A percentile compares a stretch with the other conserved stretches of the same genome.
Conservation (phyloP, 805 yeast species). For the Lipomyces orientalis region DNA sequence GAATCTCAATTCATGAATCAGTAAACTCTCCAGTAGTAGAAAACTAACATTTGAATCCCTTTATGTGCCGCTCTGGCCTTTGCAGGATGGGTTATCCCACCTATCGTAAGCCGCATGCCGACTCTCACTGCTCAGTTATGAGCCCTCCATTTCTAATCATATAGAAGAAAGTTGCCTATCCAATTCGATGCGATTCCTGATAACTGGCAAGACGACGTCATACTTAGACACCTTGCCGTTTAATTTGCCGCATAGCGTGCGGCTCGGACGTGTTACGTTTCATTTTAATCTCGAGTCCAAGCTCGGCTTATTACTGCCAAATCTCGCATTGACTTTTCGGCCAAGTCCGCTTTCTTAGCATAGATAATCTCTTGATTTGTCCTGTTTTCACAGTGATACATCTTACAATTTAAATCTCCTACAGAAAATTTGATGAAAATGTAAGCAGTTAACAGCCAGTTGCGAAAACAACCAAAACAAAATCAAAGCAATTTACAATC, state of each 20-base stretch:
- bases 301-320: background rate
- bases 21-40: too few species aligned
- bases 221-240: background rate
- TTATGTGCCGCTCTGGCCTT: too few species aligned
- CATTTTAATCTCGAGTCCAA: background rate
- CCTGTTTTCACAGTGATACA: background rate
- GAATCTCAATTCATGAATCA: too few species aligned
- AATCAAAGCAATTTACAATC: conserved; percentile 15
- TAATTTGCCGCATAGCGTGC: background rate
- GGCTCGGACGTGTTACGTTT: background rate
- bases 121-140: too few species aligned
- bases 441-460: background rate
- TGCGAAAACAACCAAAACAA: background rate
- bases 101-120: too few species aligned
- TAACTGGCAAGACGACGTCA: background rate
- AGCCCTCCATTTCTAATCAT: too few species aligned
- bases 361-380: background rate
- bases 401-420: background rate
- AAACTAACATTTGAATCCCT: too few species aligned
- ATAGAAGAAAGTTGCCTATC: too few species aligned
- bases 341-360: background rate
- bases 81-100: too few species aligned
- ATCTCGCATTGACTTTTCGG: background rate
- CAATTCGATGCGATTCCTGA: background rate
- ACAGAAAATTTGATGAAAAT: background rate